Percentiles rank a stretch among this genome's conserved stretches.
phyloP scores from a whole-genome alignment of 2,329 filamentous ascomycete species.

The Microsporum audouinii region DNA sequence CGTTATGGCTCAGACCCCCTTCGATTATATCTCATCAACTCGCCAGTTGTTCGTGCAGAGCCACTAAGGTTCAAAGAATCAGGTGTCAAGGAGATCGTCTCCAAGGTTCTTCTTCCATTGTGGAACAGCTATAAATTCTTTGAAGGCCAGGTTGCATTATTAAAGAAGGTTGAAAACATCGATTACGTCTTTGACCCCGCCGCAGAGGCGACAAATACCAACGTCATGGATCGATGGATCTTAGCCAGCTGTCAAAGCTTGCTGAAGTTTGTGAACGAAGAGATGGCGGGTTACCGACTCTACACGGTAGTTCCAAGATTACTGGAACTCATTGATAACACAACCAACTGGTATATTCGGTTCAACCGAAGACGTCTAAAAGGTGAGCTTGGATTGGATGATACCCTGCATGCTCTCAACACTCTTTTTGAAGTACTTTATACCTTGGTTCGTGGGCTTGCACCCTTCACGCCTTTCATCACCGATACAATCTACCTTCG shows the following conservation, averaged over 20 bases:
- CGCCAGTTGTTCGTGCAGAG: conserved; percentile 83
- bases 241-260: conserved; percentile 84
- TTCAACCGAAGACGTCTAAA: conserved; percentile 88
- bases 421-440: conserved; percentile 88
- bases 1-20: conserved; percentile 87
- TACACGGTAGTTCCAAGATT: conserved; percentile 88
- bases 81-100: conserved; percentile 89
- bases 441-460: conserved; percentile 75
- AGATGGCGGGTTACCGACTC: conserved; percentile 71
- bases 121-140: conserved; percentile 99
- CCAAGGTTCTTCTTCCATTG: conserved; percentile 76
- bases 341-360: conserved; percentile 97
- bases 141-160: conserved; percentile 68
- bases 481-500: conserved; percentile 88
- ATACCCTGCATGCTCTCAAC: conserved; percentile 83
- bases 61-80: conserved; percentile 82
- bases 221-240: conserved; percentile 96
- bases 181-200: conserved; percentile 70
- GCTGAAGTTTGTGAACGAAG: conserved; percentile 79
- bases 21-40: conserved; percentile 92
- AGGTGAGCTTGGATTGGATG: conserved; percentile 73
- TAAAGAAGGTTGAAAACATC: conserved; percentile 72
- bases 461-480: conserved; percentile 91
- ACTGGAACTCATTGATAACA: conserved; percentile 76
- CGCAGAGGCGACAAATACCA: conserved; percentile 64